phyloP scores from a whole-genome alignment of 257 asterid species.

The Lavandula angustifolia region DNA sequence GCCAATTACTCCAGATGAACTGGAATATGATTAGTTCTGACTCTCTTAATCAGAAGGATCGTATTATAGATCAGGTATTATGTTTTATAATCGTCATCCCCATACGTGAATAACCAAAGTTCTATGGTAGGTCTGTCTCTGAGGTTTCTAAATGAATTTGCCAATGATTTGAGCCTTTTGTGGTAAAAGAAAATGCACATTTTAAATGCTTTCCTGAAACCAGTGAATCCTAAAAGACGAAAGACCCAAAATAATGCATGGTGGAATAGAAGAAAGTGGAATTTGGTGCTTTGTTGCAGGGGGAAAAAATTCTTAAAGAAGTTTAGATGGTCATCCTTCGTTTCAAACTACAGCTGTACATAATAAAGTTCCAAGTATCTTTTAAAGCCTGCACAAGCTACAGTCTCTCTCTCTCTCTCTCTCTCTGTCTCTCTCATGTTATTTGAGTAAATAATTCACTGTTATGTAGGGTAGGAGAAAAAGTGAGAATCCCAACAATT shows the following conservation, averaged over 20 bases:
- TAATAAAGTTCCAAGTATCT: slow-evolving; percentile 29
- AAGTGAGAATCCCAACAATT: too few relatives aligned
- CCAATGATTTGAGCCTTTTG: neutral
- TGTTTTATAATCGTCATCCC: too few relatives aligned
- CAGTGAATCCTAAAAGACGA: neutral
- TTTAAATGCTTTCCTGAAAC: slow-evolving; percentile 5
- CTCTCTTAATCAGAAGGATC: slow-evolving; percentile 13
- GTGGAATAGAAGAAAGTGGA: slow-evolving; percentile 32
- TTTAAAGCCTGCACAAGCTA: slow-evolving; percentile 30
- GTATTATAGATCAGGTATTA: slow-evolving; percentile 9
- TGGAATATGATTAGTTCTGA: slow-evolving; percentile 76
- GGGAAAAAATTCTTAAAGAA: slow-evolving; percentile 2
- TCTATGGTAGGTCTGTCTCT: too few relatives aligned
- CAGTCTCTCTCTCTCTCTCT: neutral
- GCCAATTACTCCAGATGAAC: slow-evolving; percentile 88
- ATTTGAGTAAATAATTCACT: too few relatives aligned
- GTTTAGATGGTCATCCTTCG: slow-evolving; percentile 41
- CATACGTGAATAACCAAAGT: too few relatives aligned
- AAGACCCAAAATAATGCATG: slow-evolving; percentile 30
- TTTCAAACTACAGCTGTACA: slow-evolving; percentile 31
- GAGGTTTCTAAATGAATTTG: neutral
- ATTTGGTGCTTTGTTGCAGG: slow-evolving; percentile 31
- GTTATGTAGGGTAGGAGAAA: too few relatives aligned
- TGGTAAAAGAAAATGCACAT: neutral
- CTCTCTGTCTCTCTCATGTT: neutral